phyloP scores from a whole-genome alignment of 2,329 filamentous ascomycete genomes.

The Ciborinia camelliae region DNA sequence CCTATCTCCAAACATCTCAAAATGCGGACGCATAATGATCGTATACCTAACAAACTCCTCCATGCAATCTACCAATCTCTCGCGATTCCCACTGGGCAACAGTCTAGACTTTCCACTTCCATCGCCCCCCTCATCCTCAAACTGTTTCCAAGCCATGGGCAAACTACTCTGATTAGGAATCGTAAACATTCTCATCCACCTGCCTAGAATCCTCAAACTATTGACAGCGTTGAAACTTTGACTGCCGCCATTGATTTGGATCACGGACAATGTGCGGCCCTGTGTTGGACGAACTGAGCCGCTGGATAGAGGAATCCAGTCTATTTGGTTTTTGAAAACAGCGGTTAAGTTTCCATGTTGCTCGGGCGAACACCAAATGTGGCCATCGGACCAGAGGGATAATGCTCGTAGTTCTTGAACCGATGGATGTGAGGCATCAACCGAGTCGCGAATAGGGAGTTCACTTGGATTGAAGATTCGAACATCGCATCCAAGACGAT shows the following conservation, averaged over 20 bases:
- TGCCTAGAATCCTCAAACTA: slow-evolving; percentile 59
- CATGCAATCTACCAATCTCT: slow-evolving; percentile 63
- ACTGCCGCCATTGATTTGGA: slow-evolving; percentile 61
- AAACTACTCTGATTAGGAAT: slow-evolving; percentile 65
- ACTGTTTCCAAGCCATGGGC: slow-evolving; percentile 61
- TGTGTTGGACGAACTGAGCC: slow-evolving; percentile 64
- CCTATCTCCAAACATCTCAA: slow-evolving; percentile 58
- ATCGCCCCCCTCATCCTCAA: slow-evolving; percentile 46
- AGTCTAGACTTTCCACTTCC: slow-evolving; percentile 46
- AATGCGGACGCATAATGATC: slow-evolving; percentile 59
- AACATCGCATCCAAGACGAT: slow-evolving; percentile 63
- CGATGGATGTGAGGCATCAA: slow-evolving; percentile 51
- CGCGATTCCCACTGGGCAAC: slow-evolving; percentile 53
- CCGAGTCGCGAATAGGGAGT: slow-evolving; percentile 61
- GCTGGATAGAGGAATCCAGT: slow-evolving; percentile 63
- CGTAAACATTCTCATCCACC: slow-evolving; percentile 68
- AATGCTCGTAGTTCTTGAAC: slow-evolving; percentile 61
- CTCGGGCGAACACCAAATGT: slow-evolving; percentile 63
- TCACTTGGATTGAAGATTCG: slow-evolving; percentile 57
- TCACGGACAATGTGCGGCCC: slow-evolving; percentile 59
- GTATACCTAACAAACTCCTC: slow-evolving; percentile 70
- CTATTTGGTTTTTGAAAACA: slow-evolving; percentile 68
- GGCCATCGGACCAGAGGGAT: slow-evolving; percentile 62
- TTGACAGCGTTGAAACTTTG: slow-evolving; percentile 68
- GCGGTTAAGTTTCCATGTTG: slow-evolving; percentile 65